A percentile compares a stretch with the other conserved stretches of the same genome.
Conservation (phyloP, 768 basidiomycete genomes). For the Cystoderma amianthinum region DNA sequence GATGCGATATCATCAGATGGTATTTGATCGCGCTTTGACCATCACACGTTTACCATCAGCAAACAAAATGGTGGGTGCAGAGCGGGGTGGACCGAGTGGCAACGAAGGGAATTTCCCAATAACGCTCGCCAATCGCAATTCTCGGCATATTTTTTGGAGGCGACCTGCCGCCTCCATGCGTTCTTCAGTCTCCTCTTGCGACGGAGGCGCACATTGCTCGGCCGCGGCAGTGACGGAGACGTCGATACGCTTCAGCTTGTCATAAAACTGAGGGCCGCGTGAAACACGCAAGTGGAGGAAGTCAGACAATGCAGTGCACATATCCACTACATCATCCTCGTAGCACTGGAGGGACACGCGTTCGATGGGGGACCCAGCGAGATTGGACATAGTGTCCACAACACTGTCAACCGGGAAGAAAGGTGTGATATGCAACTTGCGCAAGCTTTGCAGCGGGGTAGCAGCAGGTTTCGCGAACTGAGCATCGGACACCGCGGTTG, state of each 20-base stretch:
- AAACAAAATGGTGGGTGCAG: conserved; percentile 7
- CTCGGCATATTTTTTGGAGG: conserved; percentile 42
- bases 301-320: conserved; percentile 47
- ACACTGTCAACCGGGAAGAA: conserved; percentile 57
- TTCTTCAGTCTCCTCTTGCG: conserved; percentile 30
- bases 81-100: conserved; percentile 9
- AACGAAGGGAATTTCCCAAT: conserved; percentile 18
- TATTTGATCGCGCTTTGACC: conserved; percentile 16
- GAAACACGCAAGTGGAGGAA: conserved; percentile 48
- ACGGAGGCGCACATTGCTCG: conserved; percentile 10
- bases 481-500: conserved; percentile 34
- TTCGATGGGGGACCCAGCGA: conserved; percentile 56
- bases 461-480: conserved; percentile 33
- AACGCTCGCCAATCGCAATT: conserved; percentile 33
- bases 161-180: conserved; percentile 30
- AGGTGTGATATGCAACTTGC: conserved; percentile 51
- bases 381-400: conserved; percentile 49
- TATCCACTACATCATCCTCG: conserved; percentile 57
- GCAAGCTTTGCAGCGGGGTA: conserved; percentile 42
- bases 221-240: conserved; percentile 36
- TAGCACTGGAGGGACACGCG: conserved; percentile 51
- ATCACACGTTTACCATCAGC: conserved; percentile 12
- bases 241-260: conserved; percentile 40
- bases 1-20: too few species aligned
- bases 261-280: conserved; percentile 40